phyloP scores from a whole-genome alignment of 192 early-diverging fungal genomes.

The Coemansia sp. region DNA sequence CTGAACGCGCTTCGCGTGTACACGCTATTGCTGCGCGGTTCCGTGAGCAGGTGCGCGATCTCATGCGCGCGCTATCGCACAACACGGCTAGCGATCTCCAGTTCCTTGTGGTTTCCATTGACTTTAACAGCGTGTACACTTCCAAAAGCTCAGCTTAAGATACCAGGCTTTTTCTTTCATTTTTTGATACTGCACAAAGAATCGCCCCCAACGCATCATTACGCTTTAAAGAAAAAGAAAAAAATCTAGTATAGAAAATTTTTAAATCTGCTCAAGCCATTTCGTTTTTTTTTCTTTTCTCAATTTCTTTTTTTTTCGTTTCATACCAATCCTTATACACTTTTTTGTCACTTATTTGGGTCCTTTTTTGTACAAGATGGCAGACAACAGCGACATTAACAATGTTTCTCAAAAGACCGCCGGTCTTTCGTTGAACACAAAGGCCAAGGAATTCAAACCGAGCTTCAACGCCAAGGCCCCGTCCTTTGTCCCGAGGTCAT shows the following conservation, averaged over 20 bases:
- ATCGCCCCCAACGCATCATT: too few relatives aligned
- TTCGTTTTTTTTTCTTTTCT: constrained; percentile 1
- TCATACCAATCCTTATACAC: constrained; percentile 11
- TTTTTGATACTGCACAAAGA: too few relatives aligned
- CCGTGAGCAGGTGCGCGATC: constrained; percentile 54
- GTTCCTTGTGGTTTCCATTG: constrained; percentile 72
- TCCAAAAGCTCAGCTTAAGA: neutral
- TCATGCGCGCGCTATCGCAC: constrained; percentile 60
- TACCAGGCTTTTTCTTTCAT: too few relatives aligned
- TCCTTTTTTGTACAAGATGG: constrained; percentile 20
- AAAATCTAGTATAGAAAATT: too few relatives aligned
- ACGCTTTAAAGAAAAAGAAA: too few relatives aligned
- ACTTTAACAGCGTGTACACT: constrained; percentile 78
- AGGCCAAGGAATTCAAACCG: constrained; percentile 67
- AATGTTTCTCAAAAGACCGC: constrained; percentile 56
- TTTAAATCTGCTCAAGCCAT: too few relatives aligned
- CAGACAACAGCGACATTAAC: constrained; percentile 25
- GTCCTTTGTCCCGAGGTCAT: constrained; percentile 69
- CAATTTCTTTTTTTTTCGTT: constrained; percentile 10
- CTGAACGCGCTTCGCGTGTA: constrained; percentile 51
- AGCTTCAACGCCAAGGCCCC: constrained; percentile 63
- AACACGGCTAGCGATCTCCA: constrained; percentile 71
- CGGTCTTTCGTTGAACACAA: constrained; percentile 58
- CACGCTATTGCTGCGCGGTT: constrained; percentile 37
- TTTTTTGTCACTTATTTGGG: constrained; percentile 1